Conservation (phyloP, 768 basidiomycete species). For the Naganishia onofrii region DNA sequence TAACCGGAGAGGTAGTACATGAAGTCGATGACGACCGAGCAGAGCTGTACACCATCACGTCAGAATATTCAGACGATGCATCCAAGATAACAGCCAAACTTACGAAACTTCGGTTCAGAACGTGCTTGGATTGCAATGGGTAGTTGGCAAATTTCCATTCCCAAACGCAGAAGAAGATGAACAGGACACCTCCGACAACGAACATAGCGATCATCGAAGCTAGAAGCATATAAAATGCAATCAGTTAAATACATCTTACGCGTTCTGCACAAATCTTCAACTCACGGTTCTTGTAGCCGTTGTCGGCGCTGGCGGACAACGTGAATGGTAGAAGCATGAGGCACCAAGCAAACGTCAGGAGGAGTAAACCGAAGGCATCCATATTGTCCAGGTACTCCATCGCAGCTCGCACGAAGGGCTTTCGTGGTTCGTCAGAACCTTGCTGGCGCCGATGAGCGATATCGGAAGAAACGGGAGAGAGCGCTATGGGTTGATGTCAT, state of each 20-base stretch:
- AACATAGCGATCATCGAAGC: slow-evolving; percentile 56
- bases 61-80: neutral
- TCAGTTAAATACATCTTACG: slow-evolving; percentile 27
- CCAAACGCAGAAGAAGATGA: slow-evolving; percentile 52
- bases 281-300: slow-evolving; percentile 42
- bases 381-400: slow-evolving; percentile 31
- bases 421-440: neutral
- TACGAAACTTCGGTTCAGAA: slow-evolving; percentile 53
- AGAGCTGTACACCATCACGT: slow-evolving; percentile 23
- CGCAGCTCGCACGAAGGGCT: slow-evolving; percentile 12
- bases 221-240: neutral
- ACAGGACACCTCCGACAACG: slow-evolving; percentile 56
- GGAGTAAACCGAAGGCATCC: slow-evolving; percentile 43
- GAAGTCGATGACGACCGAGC: slow-evolving; percentile 41
- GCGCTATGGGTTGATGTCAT: too few species aligned
- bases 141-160: slow-evolving; percentile 50
- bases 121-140: slow-evolving; percentile 52
- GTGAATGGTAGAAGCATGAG: slow-evolving; percentile 45
- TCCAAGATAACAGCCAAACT: slow-evolving; percentile 37
- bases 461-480: slow-evolving; percentile 40
- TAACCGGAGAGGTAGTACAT: slow-evolving; percentile 42
- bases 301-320: slow-evolving; percentile 39
- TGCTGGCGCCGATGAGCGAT: slow-evolving; percentile 7
- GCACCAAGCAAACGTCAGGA: slow-evolving; percentile 44
- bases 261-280: neutral